Evolutionary conservation across 1,139 yeast species (phyloP), one percentile per base, ranked within the genome.

Genomic region (Chernovozyma aurita): DNA sequence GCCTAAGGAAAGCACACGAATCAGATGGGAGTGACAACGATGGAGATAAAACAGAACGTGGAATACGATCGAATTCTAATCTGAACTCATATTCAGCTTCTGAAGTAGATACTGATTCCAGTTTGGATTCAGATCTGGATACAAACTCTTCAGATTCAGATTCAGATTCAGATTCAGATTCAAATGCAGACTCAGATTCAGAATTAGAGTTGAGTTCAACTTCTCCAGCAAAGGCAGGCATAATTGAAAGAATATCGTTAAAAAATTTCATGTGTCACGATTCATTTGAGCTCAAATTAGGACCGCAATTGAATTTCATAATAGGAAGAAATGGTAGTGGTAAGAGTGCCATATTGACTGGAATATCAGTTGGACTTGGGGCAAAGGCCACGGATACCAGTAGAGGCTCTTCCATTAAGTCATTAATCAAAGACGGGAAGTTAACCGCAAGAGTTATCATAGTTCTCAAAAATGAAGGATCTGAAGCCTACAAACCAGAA

Each of bases 251-350:
- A 38, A 67, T 85, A 3, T 67, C 69, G 13, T 59, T 85, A 17
- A 70, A 71, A 43, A 85, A 85, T 57, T 85, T 85, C 55, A 85
- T 85, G 75, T 68, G 97, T 77, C 98, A 92, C 52, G 82, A 78
- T 33, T 78, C 85, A 36, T 84, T 94, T 50, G 80, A 78, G 38
- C 61, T 92, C 14, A 75, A 73, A 2, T 69, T 94, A 30, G 95
- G 95, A 0, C 95, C 95, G 0, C 78, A 83, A 40, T 71, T 92
- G 44, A 94, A 92, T 57, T 87, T 94, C 52, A 86, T 94, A 39
- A 85, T 88, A 26, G 99, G 99, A 11, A 76, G 85, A 44, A 94
- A 94, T 52, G 99, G 99, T 2, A 82, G 95, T 24, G 99, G 99
- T 24, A 94, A 94, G 53, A 81, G 94, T 57, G 96, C 98, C 1